phyloP scores from a whole-genome alignment of 208 protist genomes.

The Crithidia mellificae region DNA sequence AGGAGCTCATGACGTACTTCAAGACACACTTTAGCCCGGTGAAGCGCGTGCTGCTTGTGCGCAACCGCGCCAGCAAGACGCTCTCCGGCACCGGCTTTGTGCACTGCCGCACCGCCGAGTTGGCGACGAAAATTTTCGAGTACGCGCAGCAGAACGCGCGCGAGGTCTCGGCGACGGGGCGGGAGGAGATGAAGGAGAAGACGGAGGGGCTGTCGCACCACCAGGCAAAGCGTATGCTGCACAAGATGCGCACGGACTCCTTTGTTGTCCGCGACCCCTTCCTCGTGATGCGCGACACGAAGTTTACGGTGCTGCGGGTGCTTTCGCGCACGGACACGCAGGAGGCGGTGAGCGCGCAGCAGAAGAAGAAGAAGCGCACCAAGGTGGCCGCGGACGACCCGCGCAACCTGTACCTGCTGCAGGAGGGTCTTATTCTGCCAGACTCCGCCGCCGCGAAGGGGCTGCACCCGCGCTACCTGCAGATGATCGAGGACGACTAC shows the following conservation, averaged over 20 bases:
- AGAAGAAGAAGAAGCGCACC: conserved; percentile 90
- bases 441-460: conserved; percentile 76
- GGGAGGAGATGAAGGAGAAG: conserved; percentile 67
- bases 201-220: conserved; percentile 80
- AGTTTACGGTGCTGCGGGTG: conserved; percentile 83
- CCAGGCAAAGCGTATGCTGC: conserved; percentile 72
- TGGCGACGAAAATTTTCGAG: conserved; percentile 78
- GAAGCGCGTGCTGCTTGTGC: conserved; percentile 84
- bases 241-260: conserved; percentile 77
- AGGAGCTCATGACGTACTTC: conserved; percentile 78
- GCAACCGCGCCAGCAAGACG: conserved; percentile 64
- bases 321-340: conserved; percentile 82
- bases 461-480: conserved; percentile 78
- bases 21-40: conserved; percentile 70
- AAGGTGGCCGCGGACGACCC: conserved; percentile 90
- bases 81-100: conserved; percentile 86
- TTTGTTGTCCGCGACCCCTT: conserved; percentile 80
- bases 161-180: conserved; percentile 70
- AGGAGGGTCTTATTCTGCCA: conserved; percentile 84
- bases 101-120: conserved; percentile 70
- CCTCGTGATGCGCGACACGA: conserved; percentile 78
- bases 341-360: conserved; percentile 65
- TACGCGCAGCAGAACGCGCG: conserved; percentile 87
- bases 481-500: conserved; percentile 89
- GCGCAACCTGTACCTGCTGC: conserved; percentile 85